These are phyloP conservation scores for Melocanna baccifera DNA, from an alignment of 176 grass and related monocot species.

Conservation along the genomic window DNA sequence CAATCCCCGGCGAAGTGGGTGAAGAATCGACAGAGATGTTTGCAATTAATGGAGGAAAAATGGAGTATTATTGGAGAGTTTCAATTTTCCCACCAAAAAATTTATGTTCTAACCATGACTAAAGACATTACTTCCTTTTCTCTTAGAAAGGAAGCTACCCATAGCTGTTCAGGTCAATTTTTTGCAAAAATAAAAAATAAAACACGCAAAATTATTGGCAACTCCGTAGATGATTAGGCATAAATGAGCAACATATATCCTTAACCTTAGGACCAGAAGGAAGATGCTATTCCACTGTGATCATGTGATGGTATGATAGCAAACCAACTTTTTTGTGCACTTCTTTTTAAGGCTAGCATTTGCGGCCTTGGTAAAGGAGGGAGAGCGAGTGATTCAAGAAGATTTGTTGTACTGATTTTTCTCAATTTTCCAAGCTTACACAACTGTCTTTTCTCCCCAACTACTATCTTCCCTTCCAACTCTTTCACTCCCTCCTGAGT, in stretches of 20 bases:
- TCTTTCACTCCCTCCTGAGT: constrained; percentile 23
- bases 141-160: not conserved
- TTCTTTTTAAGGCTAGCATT: not conserved
- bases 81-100: no score
- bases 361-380: not conserved
- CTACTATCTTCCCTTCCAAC: constrained; percentile 23
- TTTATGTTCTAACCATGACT: no score
- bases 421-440: constrained; percentile 20
- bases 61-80: no score
- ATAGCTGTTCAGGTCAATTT: not conserved
- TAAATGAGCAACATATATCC: not conserved
- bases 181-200: not conserved
- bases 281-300: not conserved
- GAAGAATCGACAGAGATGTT: not conserved
- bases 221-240: not conserved
- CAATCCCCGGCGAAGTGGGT: not conserved
- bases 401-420: not conserved
- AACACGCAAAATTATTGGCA: not conserved
- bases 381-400: not conserved
- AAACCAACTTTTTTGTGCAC: constrained; percentile 13
- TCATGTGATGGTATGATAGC: not conserved
- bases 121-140: no score
- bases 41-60: no score
- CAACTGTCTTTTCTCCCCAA: not conserved
- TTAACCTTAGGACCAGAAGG: not conserved